Evolutionary conservation across 1,284 basidiomycete genomes (phyloP).

Genomic region (Macrocystidia cucumis): DNA sequence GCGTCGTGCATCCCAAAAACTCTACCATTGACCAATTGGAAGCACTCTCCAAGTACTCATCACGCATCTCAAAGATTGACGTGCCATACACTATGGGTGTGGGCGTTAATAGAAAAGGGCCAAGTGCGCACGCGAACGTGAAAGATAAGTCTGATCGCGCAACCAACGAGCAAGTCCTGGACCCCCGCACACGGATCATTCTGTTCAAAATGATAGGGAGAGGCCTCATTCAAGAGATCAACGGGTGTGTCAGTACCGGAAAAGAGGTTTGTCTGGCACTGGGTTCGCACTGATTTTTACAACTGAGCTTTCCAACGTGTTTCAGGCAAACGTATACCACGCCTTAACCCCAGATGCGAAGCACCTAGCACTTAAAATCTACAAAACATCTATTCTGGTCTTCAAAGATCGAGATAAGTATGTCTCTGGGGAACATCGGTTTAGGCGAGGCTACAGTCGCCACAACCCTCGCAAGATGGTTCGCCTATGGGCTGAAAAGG

Average conservation of each 20-base stretch:
- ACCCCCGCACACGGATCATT: conserved; percentile 85
- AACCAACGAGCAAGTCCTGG: conserved; percentile 91
- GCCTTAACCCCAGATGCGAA: conserved; percentile 56
- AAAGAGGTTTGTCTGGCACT: conserved; percentile 69
- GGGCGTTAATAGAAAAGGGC: conserved; percentile 84
- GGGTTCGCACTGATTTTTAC: conserved; percentile 1
- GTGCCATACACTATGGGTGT: conserved; percentile 74
- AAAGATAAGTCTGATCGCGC: conserved; percentile 95
- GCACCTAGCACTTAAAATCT: conserved; percentile 92
- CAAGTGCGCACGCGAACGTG: conserved; percentile 74
- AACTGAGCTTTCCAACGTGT: conserved; percentile 5
- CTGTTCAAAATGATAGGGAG: conserved; percentile 92
- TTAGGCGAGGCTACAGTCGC: conserved; percentile 87
- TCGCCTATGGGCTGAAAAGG: conserved; percentile 97
- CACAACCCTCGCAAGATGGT: conserved; percentile 99
- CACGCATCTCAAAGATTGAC: conserved; percentile 62
- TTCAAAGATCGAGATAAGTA: conserved; percentile 98
- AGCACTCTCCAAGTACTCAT: conserved; percentile 64
- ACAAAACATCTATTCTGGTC: conserved; percentile 95
- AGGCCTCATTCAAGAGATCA: conserved; percentile 79
- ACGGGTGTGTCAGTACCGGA: conserved; percentile 91
- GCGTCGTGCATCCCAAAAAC: conserved; percentile 40
- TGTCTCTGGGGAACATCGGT: conserved; percentile 88
- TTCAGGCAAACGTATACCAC: conserved; percentile 90
- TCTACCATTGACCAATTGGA: conserved; percentile 61